Evolutionary conservation across 495 filamentous ascomycete genomes (phyloP).

Genomic region (Venustampulla echinocandica): DNA sequence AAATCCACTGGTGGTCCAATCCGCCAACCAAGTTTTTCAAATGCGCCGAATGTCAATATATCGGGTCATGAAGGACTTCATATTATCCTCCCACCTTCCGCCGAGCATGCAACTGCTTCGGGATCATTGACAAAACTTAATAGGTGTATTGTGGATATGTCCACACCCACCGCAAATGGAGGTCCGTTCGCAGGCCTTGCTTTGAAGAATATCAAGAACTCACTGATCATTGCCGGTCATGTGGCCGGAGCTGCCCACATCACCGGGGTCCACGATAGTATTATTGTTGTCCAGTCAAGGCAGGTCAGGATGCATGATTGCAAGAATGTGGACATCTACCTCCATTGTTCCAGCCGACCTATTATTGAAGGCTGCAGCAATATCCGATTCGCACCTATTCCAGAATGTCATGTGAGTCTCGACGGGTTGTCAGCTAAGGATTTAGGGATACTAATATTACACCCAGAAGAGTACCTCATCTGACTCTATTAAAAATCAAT

Average conservation of each 20-base stretch:
- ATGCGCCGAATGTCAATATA: slow-evolving; percentile 52
- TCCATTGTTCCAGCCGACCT: slow-evolving; percentile 71
- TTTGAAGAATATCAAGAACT: slow-evolving; percentile 58
- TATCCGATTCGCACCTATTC: slow-evolving; percentile 72
- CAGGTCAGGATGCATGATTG: slow-evolving; percentile 92
- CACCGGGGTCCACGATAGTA: slow-evolving; percentile 62
- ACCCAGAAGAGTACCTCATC: slow-evolving; percentile 19
- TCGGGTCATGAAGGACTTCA: slow-evolving; percentile 54
- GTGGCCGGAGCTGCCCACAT: slow-evolving; percentile 75
- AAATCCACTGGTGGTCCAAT: slow-evolving; percentile 24
- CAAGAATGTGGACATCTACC: slow-evolving; percentile 67
- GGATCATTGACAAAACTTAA: slow-evolving; percentile 64
- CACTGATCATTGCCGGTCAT: slow-evolving; percentile 66
- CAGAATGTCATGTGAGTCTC: slow-evolving; percentile 54
- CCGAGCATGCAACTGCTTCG: slow-evolving; percentile 56
- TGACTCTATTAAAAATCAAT: slow-evolving; percentile 48
- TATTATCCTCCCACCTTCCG: slow-evolving; percentile 62
- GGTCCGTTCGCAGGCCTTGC: slow-evolving; percentile 66
- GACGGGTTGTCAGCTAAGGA: too few relatives aligned
- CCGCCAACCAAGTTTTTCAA: slow-evolving; percentile 51
- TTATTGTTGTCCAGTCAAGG: slow-evolving; percentile 64
- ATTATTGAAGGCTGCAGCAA: slow-evolving; percentile 85
- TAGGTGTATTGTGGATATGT: slow-evolving; percentile 72
- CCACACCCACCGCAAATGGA: slow-evolving; percentile 50
- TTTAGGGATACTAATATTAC: neutral